These are phyloP conservation scores for Colletotrichum caudatum DNA, from an alignment of 2,329 filamentous ascomycete species.

Conservation along the genomic window DNA sequence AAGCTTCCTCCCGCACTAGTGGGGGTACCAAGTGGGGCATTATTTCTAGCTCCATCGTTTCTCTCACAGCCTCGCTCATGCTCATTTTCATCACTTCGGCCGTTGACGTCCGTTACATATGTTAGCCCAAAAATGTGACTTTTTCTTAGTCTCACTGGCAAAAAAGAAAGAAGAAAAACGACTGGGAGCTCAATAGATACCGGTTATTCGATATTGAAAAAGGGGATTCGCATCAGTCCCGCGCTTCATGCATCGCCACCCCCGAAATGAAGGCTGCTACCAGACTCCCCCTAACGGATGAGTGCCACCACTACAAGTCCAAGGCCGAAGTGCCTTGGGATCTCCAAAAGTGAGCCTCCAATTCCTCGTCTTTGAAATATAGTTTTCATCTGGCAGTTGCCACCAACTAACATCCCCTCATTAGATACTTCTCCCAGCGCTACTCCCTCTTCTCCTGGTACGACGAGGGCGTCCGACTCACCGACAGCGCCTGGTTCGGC, in stretches of 20 bases:
- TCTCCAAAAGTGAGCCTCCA: slow-evolving; percentile 78
- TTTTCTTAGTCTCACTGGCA: not conserved
- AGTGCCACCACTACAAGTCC: slow-evolving; percentile 81
- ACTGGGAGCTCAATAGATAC: not conserved
- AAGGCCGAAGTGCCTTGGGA: slow-evolving; percentile 81
- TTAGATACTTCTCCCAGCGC: slow-evolving; percentile 90
- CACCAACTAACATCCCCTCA: not conserved
- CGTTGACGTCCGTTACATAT: not conserved
- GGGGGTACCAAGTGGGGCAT: slow-evolving; percentile 18
- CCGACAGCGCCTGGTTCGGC: slow-evolving; percentile 95
- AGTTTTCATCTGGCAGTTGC: too few relatives aligned
- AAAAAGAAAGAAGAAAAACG: not conserved
- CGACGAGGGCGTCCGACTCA: slow-evolving; percentile 89
- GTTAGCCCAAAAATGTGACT: slow-evolving; percentile 7
- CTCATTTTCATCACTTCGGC: slow-evolving; percentile 39
- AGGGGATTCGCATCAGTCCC: not conserved
- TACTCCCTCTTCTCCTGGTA: slow-evolving; percentile 90
- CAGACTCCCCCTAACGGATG: slow-evolving; percentile 66
- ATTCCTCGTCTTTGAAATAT: not conserved
- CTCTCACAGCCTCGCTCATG: slow-evolving; percentile 41
- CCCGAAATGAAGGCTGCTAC: slow-evolving; percentile 56
- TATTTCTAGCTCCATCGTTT: not conserved
- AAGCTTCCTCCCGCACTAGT: slow-evolving; percentile 42
- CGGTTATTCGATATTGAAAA: not conserved
- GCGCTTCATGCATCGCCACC: slow-evolving; percentile 33